Evolutionary conservation across 768 basidiomycete species (phyloP), one percentile per base, ranked within the genome.

Genomic region (Dioszegia hungarica): DNA sequence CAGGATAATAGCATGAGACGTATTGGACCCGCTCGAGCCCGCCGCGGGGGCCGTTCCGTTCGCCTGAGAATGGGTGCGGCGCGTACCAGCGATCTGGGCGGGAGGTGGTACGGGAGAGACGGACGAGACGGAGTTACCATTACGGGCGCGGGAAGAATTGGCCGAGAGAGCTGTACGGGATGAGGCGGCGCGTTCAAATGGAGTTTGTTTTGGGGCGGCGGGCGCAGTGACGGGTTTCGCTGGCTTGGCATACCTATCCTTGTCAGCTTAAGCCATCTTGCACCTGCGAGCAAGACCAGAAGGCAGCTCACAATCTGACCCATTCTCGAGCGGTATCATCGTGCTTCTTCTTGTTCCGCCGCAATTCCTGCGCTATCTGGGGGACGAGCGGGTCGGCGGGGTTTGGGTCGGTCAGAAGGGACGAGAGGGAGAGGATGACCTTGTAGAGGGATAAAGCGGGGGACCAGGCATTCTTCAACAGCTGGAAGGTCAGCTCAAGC

Each of bases 371-470:
- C 5, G 74, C 74, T n/a, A 75, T 70, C 14, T 50, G 33, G 24
- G 70, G 67, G n/a, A 72, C 72, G 34, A 75, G 67, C 12, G 74
- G 74, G 50, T 75, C 74, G 2, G 66, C 82, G 0, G 92, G 92
- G 78, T 97, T 97, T 0, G 92, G 92, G 65, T 95, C 92, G 11
- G 90, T 92, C 47, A 97, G 80, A 11, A 97, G 83, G 0, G 90
- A 93, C 0, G 90, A 93, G 3, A 97, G 82, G 25, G 90, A 93
- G 19, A 97, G 83, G 77, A 97, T 86, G 68, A 94, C 88, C 79
- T 97, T 95, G 81, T 89, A 92, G 45, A 97, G 79, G 2, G 90
- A 93, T 20, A 97, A 77, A 1, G 92, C 92, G 6, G 92, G 92
- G 1, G 89, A 92, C 92, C 92, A 97, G 67, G 89, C 88, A 68